Percentiles rank a stretch among this genome's conserved stretches.
phyloP scores from a whole-genome alignment of 208 protist genomes.

The Acanthamoeba lenticulata region DNA sequence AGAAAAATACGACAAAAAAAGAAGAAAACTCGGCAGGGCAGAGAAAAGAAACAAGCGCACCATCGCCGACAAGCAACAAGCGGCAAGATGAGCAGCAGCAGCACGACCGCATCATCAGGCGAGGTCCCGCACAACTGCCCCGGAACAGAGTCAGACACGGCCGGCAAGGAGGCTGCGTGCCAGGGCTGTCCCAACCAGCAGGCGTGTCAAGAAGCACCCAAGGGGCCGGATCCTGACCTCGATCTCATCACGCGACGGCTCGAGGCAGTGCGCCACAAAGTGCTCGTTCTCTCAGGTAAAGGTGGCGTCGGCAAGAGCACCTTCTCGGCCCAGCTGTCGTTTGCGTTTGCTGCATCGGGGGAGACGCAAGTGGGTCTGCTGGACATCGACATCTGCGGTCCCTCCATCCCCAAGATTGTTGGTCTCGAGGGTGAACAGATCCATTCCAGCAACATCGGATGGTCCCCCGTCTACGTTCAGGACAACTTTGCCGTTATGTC shows the following conservation, averaged over 20 bases:
- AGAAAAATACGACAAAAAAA: not conserved
- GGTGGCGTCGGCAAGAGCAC: conserved; percentile 99
- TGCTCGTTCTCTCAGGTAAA: conserved; percentile 99
- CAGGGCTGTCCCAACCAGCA: conserved; percentile 98
- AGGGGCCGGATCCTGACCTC: conserved; percentile 91
- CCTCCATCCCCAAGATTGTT: conserved; percentile 96
- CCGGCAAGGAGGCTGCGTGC: conserved; percentile 95
- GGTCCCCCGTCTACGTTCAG: conserved; percentile 95
- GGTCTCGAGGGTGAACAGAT: conserved; percentile 92
- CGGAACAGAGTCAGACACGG: conserved; percentile 93
- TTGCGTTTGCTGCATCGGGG: conserved; percentile 89
- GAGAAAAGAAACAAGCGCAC: no score
- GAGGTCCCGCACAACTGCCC: conserved; percentile 90
- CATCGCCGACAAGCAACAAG: no score
- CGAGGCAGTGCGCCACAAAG: conserved; percentile 93
- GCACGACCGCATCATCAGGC: not conserved
- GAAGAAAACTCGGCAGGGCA: no score
- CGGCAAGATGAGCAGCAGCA: not conserved
- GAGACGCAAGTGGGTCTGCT: conserved; percentile 96
- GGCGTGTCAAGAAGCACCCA: conserved; percentile 94
- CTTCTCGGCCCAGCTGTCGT: conserved; percentile 96
- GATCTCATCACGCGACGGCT: conserved; percentile 79
- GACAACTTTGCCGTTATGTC: conserved; percentile 98
- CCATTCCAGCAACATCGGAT: conserved; percentile 88
- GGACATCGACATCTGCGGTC: conserved; percentile 99